Evolutionary conservation across 495 filamentous ascomycete species (phyloP).

Genomic region (Aspergillus panamensis): DNA sequence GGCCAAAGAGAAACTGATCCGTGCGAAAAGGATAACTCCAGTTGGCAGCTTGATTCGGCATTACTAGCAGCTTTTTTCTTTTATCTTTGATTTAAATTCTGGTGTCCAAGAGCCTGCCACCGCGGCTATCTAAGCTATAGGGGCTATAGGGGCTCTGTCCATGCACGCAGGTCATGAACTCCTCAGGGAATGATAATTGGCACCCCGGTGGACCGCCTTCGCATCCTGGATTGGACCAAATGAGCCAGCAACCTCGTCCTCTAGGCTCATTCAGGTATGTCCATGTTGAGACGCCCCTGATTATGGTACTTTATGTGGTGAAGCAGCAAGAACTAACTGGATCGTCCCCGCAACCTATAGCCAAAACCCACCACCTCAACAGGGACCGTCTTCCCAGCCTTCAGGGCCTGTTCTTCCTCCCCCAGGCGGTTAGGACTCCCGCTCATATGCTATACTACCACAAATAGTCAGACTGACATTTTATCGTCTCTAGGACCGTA

Average conservation of each 20-base stretch:
- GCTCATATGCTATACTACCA: neutral
- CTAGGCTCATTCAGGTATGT: slow-evolving; percentile 46
- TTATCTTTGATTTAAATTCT: neutral
- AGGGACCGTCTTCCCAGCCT: slow-evolving; percentile 46
- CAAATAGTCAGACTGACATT: slow-evolving; percentile 27
- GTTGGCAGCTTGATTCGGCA: slow-evolving; percentile 17
- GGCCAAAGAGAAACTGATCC: slow-evolving; percentile 24
- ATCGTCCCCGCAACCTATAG: slow-evolving; percentile 23
- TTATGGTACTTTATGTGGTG: neutral
- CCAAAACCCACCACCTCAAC: slow-evolving; percentile 45
- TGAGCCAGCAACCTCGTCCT: slow-evolving; percentile 45
- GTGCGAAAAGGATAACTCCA: slow-evolving; percentile 24
- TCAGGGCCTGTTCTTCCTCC: slow-evolving; percentile 49
- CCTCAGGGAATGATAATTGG: slow-evolving; percentile 47
- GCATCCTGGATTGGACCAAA: slow-evolving; percentile 46
- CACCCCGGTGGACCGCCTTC: slow-evolving; percentile 45
- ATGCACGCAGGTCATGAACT: slow-evolving; percentile 39
- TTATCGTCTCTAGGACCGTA: slow-evolving; percentile 36
- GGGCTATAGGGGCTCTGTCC: slow-evolving; percentile 15
- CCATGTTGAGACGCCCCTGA: neutral
- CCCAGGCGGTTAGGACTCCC: slow-evolving; percentile 42
- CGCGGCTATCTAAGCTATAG: neutral
- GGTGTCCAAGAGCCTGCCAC: neutral
- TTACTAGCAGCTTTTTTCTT: slow-evolving; percentile 8
- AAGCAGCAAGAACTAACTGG: slow-evolving; percentile 9